These are phyloP conservation scores for Cenchrus purpureus DNA, from an alignment of 176 grass and related monocot species.

Conservation along the genomic window DNA sequence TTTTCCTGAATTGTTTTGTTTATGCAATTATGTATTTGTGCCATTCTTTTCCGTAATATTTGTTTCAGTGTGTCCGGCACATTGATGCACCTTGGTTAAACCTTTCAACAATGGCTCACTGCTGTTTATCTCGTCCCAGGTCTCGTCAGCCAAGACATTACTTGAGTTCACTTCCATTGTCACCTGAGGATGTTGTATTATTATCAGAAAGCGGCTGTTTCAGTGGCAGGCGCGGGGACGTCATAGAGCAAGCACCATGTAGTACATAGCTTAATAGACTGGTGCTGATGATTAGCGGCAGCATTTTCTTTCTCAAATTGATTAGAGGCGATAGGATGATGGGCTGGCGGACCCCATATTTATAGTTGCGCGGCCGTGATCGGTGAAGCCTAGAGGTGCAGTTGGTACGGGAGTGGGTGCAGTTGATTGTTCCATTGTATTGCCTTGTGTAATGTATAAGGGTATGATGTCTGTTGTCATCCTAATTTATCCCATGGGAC, in stretches of 20 bases:
- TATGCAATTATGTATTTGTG: too few species aligned
- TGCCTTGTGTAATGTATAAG: constrained; percentile 28
- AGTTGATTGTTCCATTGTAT: constrained; percentile 39
- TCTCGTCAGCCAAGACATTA: constrained; percentile 69
- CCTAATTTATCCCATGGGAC: constrained; percentile 34
- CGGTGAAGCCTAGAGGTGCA: not conserved
- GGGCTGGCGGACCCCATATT: constrained; percentile 11
- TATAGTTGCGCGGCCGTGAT: constrained; percentile 19
- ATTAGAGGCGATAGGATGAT: constrained; percentile 24
- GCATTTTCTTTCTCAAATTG: constrained; percentile 25
- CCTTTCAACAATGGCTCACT: constrained; percentile 13
- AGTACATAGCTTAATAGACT: constrained; percentile 28
- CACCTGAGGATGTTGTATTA: constrained; percentile 54
- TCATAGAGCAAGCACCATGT: constrained; percentile 29
- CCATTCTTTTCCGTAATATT: too few species aligned
- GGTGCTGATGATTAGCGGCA: constrained; percentile 17
- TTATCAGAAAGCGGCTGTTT: constrained; percentile 65
- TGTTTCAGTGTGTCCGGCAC: not conserved
- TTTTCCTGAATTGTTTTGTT: too few species aligned
- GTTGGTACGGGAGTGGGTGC: not conserved
- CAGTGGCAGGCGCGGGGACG: constrained; percentile 33
- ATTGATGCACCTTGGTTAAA: not conserved
- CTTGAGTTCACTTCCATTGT: constrained; percentile 62
- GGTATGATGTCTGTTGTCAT: constrained; percentile 29
- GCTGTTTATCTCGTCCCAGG: constrained; percentile 45